These are phyloP conservation scores for Russula lepida DNA, from an alignment of 768 basidiomycete genomes.

Conservation along the genomic window DNA sequence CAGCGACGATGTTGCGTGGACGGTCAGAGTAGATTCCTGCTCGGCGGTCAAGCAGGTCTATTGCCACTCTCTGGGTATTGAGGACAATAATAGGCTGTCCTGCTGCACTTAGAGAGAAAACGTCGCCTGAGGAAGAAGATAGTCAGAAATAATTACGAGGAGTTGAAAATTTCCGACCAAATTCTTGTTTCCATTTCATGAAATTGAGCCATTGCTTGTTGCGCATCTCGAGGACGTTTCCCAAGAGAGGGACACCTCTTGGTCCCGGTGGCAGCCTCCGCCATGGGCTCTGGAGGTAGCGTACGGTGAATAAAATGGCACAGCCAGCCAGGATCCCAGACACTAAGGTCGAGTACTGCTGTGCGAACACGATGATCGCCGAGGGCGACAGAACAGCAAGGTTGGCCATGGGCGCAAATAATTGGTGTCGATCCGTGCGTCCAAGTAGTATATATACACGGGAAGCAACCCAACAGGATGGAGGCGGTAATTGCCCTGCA, in stretches of 20 bases:
- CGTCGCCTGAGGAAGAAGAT: conserved; percentile 4
- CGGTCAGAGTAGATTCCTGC: conserved; percentile 18
- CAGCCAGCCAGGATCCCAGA: background rate
- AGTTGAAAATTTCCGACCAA: background rate
- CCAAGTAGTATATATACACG: background rate
- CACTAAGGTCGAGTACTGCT: background rate
- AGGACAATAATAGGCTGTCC: conserved; percentile 23
- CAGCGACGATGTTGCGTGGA: conserved; percentile 17
- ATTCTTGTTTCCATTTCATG: conserved; percentile 13
- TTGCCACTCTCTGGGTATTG: conserved; percentile 22
- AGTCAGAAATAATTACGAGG: background rate
- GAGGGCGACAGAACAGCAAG: background rate
- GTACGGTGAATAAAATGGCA: background rate
- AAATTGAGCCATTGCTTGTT: conserved; percentile 19
- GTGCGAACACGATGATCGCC: background rate
- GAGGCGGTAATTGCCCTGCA: too few relatives aligned
- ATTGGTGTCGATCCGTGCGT: too few relatives aligned
- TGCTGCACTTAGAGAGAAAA: conserved; percentile 18
- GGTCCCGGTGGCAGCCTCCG: conserved; percentile 18
- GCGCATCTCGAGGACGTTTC: conserved; percentile 12
- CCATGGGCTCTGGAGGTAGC: conserved; percentile 19
- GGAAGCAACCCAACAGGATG: too few relatives aligned
- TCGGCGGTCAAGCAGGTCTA: conserved; percentile 23
- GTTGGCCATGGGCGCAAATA: background rate
- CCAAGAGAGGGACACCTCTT: conserved; percentile 13